Evolutionary conservation across 352 stramenopile genomes (phyloP).

Genomic region (Phytophthora crassamura): DNA sequence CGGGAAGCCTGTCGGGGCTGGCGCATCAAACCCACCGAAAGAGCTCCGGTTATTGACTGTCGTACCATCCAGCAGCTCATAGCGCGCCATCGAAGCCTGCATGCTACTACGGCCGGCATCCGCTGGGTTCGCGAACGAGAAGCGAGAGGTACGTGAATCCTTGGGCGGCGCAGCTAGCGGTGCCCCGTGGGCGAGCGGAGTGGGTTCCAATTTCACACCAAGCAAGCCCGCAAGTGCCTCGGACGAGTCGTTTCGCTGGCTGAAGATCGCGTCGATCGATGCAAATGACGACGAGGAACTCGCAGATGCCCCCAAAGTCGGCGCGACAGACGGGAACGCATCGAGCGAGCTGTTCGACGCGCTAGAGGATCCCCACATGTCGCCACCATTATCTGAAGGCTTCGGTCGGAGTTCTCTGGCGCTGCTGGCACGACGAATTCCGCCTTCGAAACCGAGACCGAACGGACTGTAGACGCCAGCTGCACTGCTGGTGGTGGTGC

Average conservation of each 20-base stretch:
- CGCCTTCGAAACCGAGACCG: conserved; percentile 73
- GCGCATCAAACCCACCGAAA: conserved; percentile 35
- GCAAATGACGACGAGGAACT: conserved; percentile 72
- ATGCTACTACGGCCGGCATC: conserved; percentile 21
- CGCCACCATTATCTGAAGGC: conserved; percentile 1
- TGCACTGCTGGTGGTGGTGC: conserved; percentile 10
- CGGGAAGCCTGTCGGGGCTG: conserved; percentile 38
- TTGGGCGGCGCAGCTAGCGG: conserved; percentile 38
- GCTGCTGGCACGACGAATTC: conserved; percentile 54
- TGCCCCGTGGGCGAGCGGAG: conserved; percentile 51
- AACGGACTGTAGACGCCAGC: conserved; percentile 74
- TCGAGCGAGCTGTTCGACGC: conserved; percentile 20
- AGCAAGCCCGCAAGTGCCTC: conserved; percentile 73
- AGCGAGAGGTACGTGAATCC: conserved; percentile 68
- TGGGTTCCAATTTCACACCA: conserved; percentile 59
- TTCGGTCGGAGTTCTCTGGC: conserved; percentile 28
- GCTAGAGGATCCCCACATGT: conserved; percentile 39
- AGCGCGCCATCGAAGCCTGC: conserved; percentile 24
- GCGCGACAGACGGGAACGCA: conserved; percentile 20
- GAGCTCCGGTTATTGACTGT: conserved; percentile 37
- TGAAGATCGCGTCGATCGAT: conserved; percentile 88
- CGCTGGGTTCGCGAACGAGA: conserved; percentile 80
- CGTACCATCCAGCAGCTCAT: conserved; percentile 42
- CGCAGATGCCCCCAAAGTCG: conserved; percentile 15
- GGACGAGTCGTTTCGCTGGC: conserved; percentile 72